Base-by-base conservation (phyloP, 2,329 filamentous ascomycete species). In the Berkeleyomyces rouxiae region DNA sequence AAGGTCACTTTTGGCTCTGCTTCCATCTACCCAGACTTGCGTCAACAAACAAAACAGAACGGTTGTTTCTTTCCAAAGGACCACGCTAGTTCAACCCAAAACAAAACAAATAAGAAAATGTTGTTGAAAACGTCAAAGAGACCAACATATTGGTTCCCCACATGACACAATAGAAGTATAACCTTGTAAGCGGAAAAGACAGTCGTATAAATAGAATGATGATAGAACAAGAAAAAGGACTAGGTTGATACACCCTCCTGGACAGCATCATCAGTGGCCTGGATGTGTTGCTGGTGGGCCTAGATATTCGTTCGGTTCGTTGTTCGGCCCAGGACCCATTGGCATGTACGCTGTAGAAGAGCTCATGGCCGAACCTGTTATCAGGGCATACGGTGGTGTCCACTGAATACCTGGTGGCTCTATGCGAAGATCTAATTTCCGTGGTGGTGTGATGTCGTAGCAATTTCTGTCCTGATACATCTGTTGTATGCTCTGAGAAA, bases 401-500 rank as follows among this genome's bases (percentile, higher is more conserved):
- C 49, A 55, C 23, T 55, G 49, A 6, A 55, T 55, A 6, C 49
- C 49, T 6, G 49, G 49, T 9, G 49, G 49, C n/a, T 55, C 49
- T 55, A 55, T 55, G 49, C 49, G 49, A 10, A 33, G 49, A 37
- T 55, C 49, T 6, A 55, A 31, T 37, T 55, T 55, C 23, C 49
- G 49, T n/a, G 49, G 49, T 11, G 49, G 49, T 4, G 49, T 55
- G 10, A 55, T n/a, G 13, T 55, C 49, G 33, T 55, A 55, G 33
- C 49, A 55, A 33, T 55, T 55, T 33, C 16, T 31, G 7, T 59
- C 58, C 9, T 61, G 59, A 43, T 33, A 42, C 47, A 55, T 61
- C 31, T 55, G 59, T 16, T 53, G 59, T 42, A 64, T 51, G 39
- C 42, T 39, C 16, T 61, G 40, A 7, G 63, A 37, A 42, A 58